These are phyloP conservation scores for Trypanosoma rangeli DNA, from an alignment of 208 protist species.

Conservation along the genomic window DNA sequence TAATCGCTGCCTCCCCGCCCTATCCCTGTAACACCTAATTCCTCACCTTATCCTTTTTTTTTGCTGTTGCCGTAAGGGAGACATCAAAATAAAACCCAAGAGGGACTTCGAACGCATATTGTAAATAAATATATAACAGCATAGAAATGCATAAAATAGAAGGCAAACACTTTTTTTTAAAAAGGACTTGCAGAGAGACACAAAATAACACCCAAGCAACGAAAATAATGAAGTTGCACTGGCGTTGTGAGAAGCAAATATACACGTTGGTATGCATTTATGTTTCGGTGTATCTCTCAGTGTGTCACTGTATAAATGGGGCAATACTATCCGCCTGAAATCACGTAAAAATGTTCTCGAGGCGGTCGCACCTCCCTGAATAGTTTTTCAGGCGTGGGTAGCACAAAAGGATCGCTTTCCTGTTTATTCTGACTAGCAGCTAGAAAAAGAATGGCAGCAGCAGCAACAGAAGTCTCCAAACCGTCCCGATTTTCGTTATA, in stretches of 20 bases:
- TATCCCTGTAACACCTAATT: no score
- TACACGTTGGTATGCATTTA: neutral
- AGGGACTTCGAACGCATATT: no score
- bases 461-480: slow-evolving; percentile 51
- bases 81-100: no score
- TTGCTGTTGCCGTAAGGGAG: no score
- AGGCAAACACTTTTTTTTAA: neutral
- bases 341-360: slow-evolving; percentile 56
- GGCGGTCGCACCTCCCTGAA: slow-evolving; percentile 58
- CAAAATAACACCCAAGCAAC: no score
- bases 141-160: slow-evolving; percentile 20
- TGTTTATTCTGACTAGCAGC: slow-evolving; percentile 50
- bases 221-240: no score
- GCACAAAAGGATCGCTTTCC: slow-evolving; percentile 41
- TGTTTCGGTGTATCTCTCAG: no score
- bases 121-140: neutral
- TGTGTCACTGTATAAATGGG: no score
- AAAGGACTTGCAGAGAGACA: no score
- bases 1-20: no score
- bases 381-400: slow-evolving; percentile 41
- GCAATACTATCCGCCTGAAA: slow-evolving; percentile 42
- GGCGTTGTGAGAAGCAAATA: slow-evolving; percentile 16
- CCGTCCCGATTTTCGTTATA: slow-evolving; percentile 48
- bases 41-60: no score
- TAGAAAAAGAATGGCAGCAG: slow-evolving; percentile 64